phyloP scores from a whole-genome alignment of 176 grass and related monocot genomes.

The Eragrostis nindensis region DNA sequence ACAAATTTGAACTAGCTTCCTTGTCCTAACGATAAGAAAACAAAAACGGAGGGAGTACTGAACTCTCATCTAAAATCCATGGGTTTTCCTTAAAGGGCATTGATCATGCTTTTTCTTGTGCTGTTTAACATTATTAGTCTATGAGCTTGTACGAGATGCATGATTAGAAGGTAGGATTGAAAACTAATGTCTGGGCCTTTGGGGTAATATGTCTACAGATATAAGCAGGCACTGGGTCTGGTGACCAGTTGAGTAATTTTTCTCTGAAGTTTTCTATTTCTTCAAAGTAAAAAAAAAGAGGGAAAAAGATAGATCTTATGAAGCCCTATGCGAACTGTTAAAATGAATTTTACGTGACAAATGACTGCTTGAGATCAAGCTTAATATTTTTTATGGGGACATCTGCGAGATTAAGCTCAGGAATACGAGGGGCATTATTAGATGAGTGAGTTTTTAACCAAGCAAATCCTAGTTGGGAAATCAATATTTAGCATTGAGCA shows the following conservation, averaged over 20 bases:
- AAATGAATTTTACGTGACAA: constrained; percentile 24
- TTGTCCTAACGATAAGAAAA: no score
- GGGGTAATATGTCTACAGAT: not conserved
- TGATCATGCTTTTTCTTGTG: no score
- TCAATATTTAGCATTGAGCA: not conserved
- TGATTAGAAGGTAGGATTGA: not conserved
- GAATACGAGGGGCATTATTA: not conserved
- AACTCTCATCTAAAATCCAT: no score
- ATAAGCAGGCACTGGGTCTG: constrained; percentile 8
- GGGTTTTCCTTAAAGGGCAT: no score
- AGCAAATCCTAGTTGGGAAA: not conserved
- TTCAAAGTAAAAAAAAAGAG: no score
- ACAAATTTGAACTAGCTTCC: no score
- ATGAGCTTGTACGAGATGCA: no score
- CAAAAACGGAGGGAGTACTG: not conserved
- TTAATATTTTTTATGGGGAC: not conserved
- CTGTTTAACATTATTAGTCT: no score
- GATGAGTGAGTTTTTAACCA: constrained; percentile 19
- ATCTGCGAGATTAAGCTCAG: not conserved
- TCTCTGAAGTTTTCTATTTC: no score
- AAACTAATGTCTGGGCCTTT: constrained; percentile 1
- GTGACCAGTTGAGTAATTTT: not conserved
- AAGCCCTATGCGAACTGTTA: not conserved
- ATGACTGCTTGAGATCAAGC: constrained; percentile 2
- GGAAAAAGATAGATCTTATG: constrained; percentile 4